phyloP scores from a whole-genome alignment of 2,329 filamentous ascomycete species.

The Colletotrichum chrysophilum region DNA sequence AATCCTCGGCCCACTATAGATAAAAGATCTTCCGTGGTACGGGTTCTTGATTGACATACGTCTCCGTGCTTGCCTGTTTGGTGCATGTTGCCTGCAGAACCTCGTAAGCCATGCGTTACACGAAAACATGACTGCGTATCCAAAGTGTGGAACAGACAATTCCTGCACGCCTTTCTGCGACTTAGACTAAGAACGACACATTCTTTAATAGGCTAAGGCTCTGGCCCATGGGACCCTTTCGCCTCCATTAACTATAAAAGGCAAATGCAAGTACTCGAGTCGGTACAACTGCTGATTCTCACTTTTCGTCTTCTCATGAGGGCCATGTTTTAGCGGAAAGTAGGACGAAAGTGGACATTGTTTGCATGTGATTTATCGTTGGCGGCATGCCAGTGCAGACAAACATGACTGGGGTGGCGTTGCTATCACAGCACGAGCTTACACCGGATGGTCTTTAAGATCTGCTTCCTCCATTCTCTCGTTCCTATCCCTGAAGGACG shows the following conservation, averaged over 20 bases:
- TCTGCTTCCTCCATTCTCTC: neutral
- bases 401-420: neutral
- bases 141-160: neutral
- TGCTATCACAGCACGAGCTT: neutral
- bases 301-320: neutral
- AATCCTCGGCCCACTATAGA: neutral
- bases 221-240: neutral
- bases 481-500: neutral
- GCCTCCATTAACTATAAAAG: neutral
- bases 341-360: neutral
- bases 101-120: neutral
- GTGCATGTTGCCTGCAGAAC: neutral
- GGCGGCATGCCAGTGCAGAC: neutral
- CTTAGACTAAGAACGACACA: neutral
- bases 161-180: neutral
- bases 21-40: neutral
- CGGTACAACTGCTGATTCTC: neutral
- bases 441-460: neutral
- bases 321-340: neutral
- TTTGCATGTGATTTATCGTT: neutral
- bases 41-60: neutral
- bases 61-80: neutral
- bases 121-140: neutral
- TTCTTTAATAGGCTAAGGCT: neutral
- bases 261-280: neutral